Conservation (phyloP, 352 stramenopile genomes). For the Globisporangium nagaii region DNA sequence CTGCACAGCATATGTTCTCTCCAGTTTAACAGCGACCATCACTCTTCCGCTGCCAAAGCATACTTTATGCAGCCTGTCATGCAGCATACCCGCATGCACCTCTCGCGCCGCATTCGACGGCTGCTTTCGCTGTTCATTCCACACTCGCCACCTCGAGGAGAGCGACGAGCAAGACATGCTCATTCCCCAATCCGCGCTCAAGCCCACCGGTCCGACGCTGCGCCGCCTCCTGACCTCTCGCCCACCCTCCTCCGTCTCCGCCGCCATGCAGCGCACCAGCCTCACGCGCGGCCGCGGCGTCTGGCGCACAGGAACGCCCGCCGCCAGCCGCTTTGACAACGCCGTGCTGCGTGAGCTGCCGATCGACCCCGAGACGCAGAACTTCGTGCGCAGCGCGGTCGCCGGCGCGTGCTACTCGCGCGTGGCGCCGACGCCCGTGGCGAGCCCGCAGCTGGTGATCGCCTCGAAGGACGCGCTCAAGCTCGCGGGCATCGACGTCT, state of each 20-base stretch:
- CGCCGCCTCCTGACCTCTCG: not conserved
- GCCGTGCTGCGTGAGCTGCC: constrained; percentile 56
- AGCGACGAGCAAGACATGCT: not conserved
- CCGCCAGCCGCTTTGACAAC: constrained; percentile 45
- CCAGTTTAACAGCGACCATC: not conserved
- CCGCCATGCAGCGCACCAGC: not conserved
- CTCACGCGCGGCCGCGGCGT: constrained; percentile 16
- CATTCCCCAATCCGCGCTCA: constrained; percentile 2
- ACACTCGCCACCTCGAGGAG: not conserved
- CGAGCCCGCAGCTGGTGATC: constrained; percentile 53
- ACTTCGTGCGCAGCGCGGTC: constrained; percentile 47
- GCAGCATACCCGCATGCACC: not conserved
- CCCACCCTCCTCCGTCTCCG: not conserved
- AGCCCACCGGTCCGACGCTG: not conserved
- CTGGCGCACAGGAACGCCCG: constrained; percentile 36
- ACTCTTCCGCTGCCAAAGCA: not conserved
- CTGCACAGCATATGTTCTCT: not conserved
- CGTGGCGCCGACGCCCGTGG: constrained; percentile 52
- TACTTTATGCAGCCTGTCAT: not conserved
- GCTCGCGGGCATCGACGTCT: constrained; percentile 56
- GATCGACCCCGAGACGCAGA: constrained; percentile 43
- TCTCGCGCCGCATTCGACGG: not conserved
- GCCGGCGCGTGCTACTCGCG: constrained; percentile 57
- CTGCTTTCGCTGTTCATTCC: not conserved
- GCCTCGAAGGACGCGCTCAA: constrained; percentile 39